Percentiles rank a stretch among this genome's conserved stretches.
Conservation (phyloP, 176 grass and related monocot species). For the Bonia amplexicaulis region DNA sequence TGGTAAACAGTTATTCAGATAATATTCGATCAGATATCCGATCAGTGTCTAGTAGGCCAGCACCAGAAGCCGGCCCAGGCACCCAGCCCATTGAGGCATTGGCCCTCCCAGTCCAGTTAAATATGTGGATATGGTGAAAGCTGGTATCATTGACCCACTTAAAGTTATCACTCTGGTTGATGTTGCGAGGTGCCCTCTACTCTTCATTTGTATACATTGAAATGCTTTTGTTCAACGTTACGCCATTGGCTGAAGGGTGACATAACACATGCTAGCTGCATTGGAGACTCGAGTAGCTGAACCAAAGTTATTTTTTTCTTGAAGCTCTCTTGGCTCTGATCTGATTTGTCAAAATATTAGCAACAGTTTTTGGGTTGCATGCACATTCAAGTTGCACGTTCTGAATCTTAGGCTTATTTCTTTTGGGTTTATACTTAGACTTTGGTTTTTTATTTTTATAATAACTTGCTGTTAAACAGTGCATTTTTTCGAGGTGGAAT, state of each 20-base stretch:
- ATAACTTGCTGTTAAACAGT: too few relatives aligned
- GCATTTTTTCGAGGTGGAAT: too few relatives aligned
- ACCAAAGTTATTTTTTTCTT: not conserved
- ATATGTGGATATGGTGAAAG: constrained; percentile 82
- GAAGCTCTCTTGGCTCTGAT: not conserved
- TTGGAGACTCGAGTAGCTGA: not conserved
- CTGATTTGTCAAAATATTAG: not conserved
- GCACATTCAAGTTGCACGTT: not conserved
- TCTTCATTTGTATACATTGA: not conserved
- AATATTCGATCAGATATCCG: too few relatives aligned
- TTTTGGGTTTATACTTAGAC: too few relatives aligned
- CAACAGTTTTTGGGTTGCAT: not conserved
- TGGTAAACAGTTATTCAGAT: too few relatives aligned
- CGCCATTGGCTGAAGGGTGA: not conserved
- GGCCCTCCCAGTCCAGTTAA: constrained; percentile 37
- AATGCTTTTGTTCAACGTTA: not conserved
- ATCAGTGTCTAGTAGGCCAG: too few relatives aligned
- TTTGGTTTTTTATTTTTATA: too few relatives aligned
- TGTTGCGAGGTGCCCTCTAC: constrained; percentile 48
- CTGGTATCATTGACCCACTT: constrained; percentile 79
- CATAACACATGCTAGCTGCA: not conserved
- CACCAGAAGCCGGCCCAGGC: too few relatives aligned
- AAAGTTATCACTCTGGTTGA: constrained; percentile 80
- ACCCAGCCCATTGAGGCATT: too few relatives aligned
- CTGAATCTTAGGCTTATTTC: not conserved